Conservation (phyloP, 2,329 filamentous ascomycete species). For the Cladosporium sp. region DNA sequence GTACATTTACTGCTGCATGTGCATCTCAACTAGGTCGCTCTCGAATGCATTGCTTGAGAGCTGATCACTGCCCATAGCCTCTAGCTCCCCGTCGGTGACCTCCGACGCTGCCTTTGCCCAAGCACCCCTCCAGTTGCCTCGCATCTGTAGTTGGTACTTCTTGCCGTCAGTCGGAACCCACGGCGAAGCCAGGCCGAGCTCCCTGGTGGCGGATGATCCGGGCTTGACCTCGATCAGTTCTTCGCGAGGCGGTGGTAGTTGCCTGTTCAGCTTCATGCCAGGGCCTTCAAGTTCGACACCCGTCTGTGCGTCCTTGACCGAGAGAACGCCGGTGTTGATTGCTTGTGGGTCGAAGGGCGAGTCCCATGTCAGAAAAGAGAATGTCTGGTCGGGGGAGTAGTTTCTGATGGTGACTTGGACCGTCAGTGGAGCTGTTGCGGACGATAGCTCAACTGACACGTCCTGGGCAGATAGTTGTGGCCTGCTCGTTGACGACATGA, state of each 20-base stretch:
- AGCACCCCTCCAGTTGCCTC: slow-evolving; percentile 31
- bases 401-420: slow-evolving; percentile 34
- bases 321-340: slow-evolving; percentile 34
- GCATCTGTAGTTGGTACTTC: slow-evolving; percentile 31
- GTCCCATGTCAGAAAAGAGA: slow-evolving; percentile 36
- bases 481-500: neutral
- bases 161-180: slow-evolving; percentile 33
- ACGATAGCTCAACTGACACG: slow-evolving; percentile 3
- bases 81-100: slow-evolving; percentile 17
- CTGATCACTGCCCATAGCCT: slow-evolving; percentile 13
- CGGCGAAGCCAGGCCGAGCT: slow-evolving; percentile 33
- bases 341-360: slow-evolving; percentile 36
- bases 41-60: slow-evolving; percentile 11
- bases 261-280: slow-evolving; percentile 31
- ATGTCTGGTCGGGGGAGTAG: slow-evolving; percentile 26
- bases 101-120: slow-evolving; percentile 24
- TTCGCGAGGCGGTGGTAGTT: slow-evolving; percentile 32
- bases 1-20: slow-evolving; percentile 5
- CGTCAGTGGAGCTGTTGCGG: slow-evolving; percentile 12
- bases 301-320: slow-evolving; percentile 24
- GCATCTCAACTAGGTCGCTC: slow-evolving; percentile 13
- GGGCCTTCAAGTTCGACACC: slow-evolving; percentile 27
- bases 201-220: slow-evolving; percentile 27
- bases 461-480: neutral
- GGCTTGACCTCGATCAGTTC: slow-evolving; percentile 33